Percentiles rank a stretch among this genome's conserved stretches.
These are phyloP conservation scores for Cercospora citrullina DNA, from an alignment of 2,329 filamentous ascomycete genomes.

Conservation along the genomic window DNA sequence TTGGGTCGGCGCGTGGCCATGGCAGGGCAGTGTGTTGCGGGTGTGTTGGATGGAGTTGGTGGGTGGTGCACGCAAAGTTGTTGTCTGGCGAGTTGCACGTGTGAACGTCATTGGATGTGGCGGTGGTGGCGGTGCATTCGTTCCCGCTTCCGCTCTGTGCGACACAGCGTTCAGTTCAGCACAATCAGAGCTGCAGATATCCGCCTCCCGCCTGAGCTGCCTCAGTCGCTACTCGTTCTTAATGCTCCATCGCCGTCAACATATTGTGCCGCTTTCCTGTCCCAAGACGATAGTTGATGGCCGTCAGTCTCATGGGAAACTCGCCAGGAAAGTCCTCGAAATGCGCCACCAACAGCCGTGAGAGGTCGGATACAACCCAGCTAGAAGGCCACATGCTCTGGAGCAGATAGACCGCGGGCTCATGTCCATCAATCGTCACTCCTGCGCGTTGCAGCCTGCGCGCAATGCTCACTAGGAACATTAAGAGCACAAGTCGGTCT, in stretches of 20 bases:
- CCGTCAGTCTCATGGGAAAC: constrained; percentile 16
- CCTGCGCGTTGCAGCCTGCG: constrained; percentile 15
- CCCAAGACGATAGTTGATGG: constrained; percentile 21
- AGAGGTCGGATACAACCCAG: constrained; percentile 15
- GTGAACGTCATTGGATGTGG: background rate
- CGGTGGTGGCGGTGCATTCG: background rate
- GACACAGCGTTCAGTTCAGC: background rate
- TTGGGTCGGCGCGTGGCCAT: constrained; percentile 14
- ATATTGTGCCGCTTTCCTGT: constrained; percentile 14
- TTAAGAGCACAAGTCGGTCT: constrained; percentile 19
- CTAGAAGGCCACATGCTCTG: constrained; percentile 18
- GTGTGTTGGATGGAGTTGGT: background rate
- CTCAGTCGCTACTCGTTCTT: background rate
- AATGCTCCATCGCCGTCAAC: constrained; percentile 6
- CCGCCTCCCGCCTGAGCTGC: background rate
- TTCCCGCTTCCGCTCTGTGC: background rate
- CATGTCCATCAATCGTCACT: constrained; percentile 18
- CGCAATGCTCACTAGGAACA: constrained; percentile 23
- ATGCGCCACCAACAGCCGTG: constrained; percentile 18
- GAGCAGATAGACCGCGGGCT: constrained; percentile 20
- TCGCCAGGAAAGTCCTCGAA: constrained; percentile 23
- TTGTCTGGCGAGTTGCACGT: background rate
- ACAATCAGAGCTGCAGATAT: background rate
- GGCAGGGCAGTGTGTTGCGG: background rate
- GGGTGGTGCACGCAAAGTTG: background rate